Percentiles rank a stretch among this genome's conserved stretches.
Evolutionary conservation across 805 yeast genomes (phyloP).

Genomic region (Candida manassasensis): DNA sequence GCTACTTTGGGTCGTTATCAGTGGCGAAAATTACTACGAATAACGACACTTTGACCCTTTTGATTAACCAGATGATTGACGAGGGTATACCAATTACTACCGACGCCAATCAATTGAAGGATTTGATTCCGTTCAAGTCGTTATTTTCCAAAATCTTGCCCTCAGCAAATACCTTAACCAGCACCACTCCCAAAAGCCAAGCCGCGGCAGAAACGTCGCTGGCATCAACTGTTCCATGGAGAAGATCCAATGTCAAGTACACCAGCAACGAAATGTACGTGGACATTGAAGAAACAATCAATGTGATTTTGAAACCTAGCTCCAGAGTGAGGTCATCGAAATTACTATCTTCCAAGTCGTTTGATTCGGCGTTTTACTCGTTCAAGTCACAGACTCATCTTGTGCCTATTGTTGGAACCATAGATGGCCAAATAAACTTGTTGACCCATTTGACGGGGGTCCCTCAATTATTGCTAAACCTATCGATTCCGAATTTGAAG

Average conservation of each 20-base stretch:
- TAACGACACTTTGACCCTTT: conserved; percentile 62
- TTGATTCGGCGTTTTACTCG: conserved; percentile 24
- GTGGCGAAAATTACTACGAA: conserved; percentile 60
- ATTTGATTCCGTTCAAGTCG: conserved; percentile 62
- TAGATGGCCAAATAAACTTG: conserved; percentile 61
- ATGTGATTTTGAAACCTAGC: conserved; percentile 44
- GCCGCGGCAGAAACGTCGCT: conserved; percentile 4
- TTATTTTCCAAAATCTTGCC: conserved; percentile 50
- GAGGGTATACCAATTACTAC: conserved; percentile 69
- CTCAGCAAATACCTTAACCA: conserved; percentile 31
- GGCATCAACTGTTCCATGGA: conserved; percentile 57
- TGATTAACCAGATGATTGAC: conserved; percentile 75
- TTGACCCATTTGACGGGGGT: conserved; percentile 70
- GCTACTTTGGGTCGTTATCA: conserved; percentile 54
- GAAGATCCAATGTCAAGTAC: conserved; percentile 64
- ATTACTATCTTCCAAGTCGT: conserved; percentile 17
- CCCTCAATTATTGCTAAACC: conserved; percentile 61
- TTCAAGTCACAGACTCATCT: conserved; percentile 9
- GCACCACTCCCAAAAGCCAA: conserved; percentile 15
- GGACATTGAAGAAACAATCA: conserved; percentile 67
- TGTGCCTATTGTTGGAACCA: conserved; percentile 46
- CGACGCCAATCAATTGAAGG: conserved; percentile 66
- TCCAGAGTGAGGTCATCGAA: conserved; percentile 8
- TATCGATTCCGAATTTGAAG: conserved; percentile 43
- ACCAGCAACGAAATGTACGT: conserved; percentile 82